These are phyloP conservation scores for Suillus weaverae DNA, from an alignment of 768 basidiomycete genomes.

Conservation along the genomic window DNA sequence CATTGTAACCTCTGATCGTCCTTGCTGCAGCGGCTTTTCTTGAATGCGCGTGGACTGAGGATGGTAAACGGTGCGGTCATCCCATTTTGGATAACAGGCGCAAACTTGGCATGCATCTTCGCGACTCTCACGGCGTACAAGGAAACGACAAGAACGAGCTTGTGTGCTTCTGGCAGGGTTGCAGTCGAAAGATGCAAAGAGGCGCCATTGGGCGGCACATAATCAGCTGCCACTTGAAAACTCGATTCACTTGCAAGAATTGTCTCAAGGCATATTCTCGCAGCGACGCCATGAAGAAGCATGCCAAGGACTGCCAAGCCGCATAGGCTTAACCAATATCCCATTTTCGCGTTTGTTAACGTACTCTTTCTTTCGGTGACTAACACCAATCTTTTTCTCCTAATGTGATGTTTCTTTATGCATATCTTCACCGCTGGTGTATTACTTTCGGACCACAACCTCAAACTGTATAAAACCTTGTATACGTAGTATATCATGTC, in stretches of 20 bases:
- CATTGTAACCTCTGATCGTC: neutral
- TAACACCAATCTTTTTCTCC: neutral
- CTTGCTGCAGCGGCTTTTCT: neutral
- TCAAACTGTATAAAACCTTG: neutral
- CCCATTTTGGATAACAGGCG: constrained; percentile 16
- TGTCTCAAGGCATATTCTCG: constrained; percentile 29
- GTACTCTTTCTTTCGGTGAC: neutral
- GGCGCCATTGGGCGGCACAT: constrained; percentile 27
- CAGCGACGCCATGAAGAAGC: constrained; percentile 25
- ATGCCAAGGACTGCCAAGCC: constrained; percentile 27
- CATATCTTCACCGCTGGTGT: neutral
- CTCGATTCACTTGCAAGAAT: constrained; percentile 20
- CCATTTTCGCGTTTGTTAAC: neutral
- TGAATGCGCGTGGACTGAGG: constrained; percentile 25
- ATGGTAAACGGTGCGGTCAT: constrained; percentile 23
- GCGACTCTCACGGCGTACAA: constrained; percentile 17
- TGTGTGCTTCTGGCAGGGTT: constrained; percentile 24
- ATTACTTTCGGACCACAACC: neutral
- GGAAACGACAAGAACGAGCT: constrained; percentile 19
- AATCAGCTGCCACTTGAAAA: constrained; percentile 22
- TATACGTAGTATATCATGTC: neutral
- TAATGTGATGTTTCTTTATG: neutral
- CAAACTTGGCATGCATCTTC: constrained; percentile 26
- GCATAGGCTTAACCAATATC: constrained; percentile 14
- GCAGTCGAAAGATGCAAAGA: constrained; percentile 27